Evolutionary conservation across 2,329 filamentous ascomycete species (phyloP).

Genomic region (Botryosphaeria dothidea): DNA sequence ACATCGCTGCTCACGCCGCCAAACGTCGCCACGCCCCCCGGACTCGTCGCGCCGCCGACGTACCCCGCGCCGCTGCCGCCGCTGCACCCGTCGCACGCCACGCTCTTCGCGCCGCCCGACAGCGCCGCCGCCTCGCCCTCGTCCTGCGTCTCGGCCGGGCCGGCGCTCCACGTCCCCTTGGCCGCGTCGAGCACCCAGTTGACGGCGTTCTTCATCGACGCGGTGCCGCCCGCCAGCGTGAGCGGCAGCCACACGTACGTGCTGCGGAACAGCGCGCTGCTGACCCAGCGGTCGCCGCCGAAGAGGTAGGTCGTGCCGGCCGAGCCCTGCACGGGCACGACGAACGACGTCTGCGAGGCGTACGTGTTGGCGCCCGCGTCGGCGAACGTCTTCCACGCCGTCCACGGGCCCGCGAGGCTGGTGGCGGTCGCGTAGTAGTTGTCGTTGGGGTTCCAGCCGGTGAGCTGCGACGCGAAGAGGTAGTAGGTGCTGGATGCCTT

Average conservation of each 20-base stretch:
- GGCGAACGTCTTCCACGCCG: constrained; percentile 60
- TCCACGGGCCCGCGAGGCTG: constrained; percentile 62
- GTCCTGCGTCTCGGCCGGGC: constrained; percentile 48
- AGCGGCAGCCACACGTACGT: constrained; percentile 69
- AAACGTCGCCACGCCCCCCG: constrained; percentile 56
- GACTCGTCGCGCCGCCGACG: constrained; percentile 40
- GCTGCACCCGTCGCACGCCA: constrained; percentile 63
- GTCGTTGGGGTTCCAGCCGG: constrained; percentile 58
- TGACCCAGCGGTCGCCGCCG: constrained; percentile 68
- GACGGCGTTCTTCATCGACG: constrained; percentile 52
- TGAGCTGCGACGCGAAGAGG: constrained; percentile 59
- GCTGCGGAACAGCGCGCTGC: constrained; percentile 58
- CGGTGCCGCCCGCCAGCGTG: constrained; percentile 52
- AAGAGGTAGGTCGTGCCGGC: constrained; percentile 52
- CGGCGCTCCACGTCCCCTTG: constrained; percentile 47
- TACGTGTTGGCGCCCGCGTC: constrained; percentile 60
- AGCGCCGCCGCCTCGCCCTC: constrained; percentile 55
- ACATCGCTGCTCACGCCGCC: constrained; percentile 45
- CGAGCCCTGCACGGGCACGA: constrained; percentile 46
- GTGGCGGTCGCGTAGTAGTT: constrained; percentile 64
- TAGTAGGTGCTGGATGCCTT: constrained; percentile 62
- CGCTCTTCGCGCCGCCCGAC: constrained; percentile 45
- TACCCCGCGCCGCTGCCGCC: constrained; percentile 53
- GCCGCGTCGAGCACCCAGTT: constrained; percentile 56
- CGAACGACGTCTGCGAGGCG: constrained; percentile 60